These are phyloP conservation scores for Colletotrichum cereale DNA, from an alignment of 2,329 filamentous ascomycete species.

Conservation along the genomic window DNA sequence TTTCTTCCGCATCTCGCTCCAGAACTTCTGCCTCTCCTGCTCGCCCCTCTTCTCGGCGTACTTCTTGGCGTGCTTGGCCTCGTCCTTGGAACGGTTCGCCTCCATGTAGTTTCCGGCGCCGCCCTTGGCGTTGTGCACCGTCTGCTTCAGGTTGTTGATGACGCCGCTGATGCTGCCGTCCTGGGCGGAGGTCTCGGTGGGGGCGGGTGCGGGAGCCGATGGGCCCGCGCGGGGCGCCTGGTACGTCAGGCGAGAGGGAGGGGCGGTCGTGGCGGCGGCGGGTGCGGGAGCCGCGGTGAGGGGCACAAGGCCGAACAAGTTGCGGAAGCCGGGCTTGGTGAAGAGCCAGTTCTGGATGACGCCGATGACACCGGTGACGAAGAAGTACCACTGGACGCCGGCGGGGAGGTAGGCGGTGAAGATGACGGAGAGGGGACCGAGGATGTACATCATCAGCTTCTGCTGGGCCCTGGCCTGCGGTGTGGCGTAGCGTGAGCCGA, in stretches of 20 bases:
- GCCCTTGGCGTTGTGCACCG: constrained; percentile 50
- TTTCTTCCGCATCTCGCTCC: constrained; percentile 42
- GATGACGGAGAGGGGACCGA: constrained; percentile 59
- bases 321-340: constrained; percentile 56
- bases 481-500: constrained; percentile 52
- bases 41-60: constrained; percentile 52
- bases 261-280: constrained; percentile 23
- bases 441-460: constrained; percentile 57
- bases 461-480: constrained; percentile 47
- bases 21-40: constrained; percentile 53
- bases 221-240: constrained; percentile 51
- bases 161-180: constrained; percentile 49
- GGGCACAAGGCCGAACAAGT: constrained; percentile 49
- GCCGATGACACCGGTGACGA: constrained; percentile 51
- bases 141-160: constrained; percentile 54
- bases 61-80: constrained; percentile 52
- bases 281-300: constrained; percentile 39
- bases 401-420: constrained; percentile 62
- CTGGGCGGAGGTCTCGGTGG: constrained; percentile 38
- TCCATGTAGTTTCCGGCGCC: constrained; percentile 48
- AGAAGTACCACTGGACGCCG: constrained; percentile 63
- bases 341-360: constrained; percentile 52
- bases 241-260: constrained; percentile 45
- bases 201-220: constrained; percentile 1
- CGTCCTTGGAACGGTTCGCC: constrained; percentile 49